phyloP scores from a whole-genome alignment of 192 early-diverging fungal species.

The Backusella mclennaniae region DNA sequence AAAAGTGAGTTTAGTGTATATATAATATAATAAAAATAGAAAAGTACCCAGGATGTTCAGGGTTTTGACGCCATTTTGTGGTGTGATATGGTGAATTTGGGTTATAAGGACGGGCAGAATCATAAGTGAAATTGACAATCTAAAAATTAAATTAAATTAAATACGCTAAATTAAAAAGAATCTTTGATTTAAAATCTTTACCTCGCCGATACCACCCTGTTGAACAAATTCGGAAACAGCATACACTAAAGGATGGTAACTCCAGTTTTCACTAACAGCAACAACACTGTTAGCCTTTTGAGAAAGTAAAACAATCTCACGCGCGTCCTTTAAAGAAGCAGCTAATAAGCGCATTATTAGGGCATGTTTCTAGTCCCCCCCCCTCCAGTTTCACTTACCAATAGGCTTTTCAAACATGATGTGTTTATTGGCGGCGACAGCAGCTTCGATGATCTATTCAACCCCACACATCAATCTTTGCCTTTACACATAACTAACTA shows the following conservation, averaged over 20 bases:
- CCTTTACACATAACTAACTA: not conserved
- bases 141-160: not conserved
- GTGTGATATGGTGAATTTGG: conserved; percentile 32
- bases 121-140: conserved; percentile 36
- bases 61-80: conserved; percentile 35
- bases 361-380: not conserved
- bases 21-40: not conserved
- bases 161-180: not conserved
- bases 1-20: not conserved
- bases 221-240: conserved; percentile 29
- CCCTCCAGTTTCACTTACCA: not conserved
- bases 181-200: not conserved
- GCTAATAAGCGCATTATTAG: conserved; percentile 14
- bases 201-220: conserved; percentile 32
- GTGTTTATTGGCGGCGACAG: conserved; percentile 33
- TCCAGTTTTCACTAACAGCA: conserved; percentile 35
- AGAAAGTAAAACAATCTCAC: conserved; percentile 26
- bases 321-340: conserved; percentile 29
- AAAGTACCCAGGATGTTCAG: conserved; percentile 38
- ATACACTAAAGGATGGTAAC: conserved; percentile 24
- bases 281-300: conserved; percentile 22
- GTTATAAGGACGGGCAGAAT: conserved; percentile 26
- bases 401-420: conserved; percentile 41
- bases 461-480: not conserved
- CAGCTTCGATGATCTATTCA: conserved; percentile 30